phyloP scores from a whole-genome alignment of 2,329 filamentous ascomycete species.

The Leptosphaerulina australis region DNA sequence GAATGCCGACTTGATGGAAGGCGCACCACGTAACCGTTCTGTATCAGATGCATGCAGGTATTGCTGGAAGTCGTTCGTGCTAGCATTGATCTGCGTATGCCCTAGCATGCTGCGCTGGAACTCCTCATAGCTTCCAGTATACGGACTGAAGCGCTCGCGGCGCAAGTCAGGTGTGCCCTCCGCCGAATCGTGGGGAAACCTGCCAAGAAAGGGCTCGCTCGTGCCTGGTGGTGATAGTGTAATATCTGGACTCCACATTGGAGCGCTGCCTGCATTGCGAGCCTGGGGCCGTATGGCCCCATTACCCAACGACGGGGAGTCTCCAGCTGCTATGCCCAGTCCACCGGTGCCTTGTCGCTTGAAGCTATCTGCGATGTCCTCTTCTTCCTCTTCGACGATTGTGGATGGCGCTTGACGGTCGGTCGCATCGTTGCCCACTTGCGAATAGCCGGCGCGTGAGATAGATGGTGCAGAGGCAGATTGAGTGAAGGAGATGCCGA shows the following conservation, averaged over 20 bases:
- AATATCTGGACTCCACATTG: conserved; percentile 18
- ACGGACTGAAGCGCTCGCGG: conserved; percentile 41
- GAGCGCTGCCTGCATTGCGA: conserved; percentile 1
- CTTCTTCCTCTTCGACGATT: conserved; percentile 43
- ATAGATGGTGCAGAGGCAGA: conserved; percentile 31
- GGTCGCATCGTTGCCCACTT: conserved; percentile 45
- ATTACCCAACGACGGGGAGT: conserved; percentile 6
- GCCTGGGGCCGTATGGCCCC: conserved; percentile 6
- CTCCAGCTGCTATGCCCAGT: conserved; percentile 43
- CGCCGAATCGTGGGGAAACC: conserved; percentile 34
- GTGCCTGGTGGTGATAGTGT: conserved; percentile 36
- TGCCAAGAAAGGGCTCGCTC: conserved; percentile 37
- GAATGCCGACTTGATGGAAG: conserved; percentile 46
- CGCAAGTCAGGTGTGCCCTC: conserved; percentile 43
- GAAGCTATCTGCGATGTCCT: conserved; percentile 34
- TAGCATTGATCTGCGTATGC: conserved; percentile 25
- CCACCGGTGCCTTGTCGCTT: conserved; percentile 31
- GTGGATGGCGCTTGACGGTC: conserved; percentile 38
- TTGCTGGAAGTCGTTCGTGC: conserved; percentile 38
- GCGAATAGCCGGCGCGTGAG: conserved; percentile 46
- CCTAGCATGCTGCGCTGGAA: conserved; percentile 35
- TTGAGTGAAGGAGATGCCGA: conserved; percentile 28
- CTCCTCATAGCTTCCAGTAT: conserved; percentile 37
- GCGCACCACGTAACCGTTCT: conserved; percentile 31
- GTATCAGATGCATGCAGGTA: conserved; percentile 37